Evolutionary conservation across 2,329 filamentous ascomycete species (phyloP), one percentile per base, ranked within the genome.

Genomic region (Claviceps pazoutovae): DNA sequence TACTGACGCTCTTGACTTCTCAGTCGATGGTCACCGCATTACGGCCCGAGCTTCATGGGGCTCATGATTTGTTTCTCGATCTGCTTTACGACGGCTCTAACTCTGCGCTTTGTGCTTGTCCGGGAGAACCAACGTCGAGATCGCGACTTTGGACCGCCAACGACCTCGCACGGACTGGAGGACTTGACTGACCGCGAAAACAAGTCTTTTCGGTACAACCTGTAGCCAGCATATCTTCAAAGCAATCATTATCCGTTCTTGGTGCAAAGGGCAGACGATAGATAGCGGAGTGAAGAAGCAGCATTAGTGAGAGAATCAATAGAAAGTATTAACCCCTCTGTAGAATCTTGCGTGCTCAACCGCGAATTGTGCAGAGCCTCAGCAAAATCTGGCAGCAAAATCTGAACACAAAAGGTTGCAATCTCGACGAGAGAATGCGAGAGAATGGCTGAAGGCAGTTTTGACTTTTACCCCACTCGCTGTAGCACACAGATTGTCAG

Each of bases 151-250:
- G 65, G 68, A 17, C 53, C 64, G 9, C 58, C 59, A 4, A 61
- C 60, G 16, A 55, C 64, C 51, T 60, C 59, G 17, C 64, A 68
- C 21, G 67, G 66, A 0, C 66, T 70, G 43, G 66, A 70, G 46
- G 67, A 71, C 48, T 59, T 68, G 46, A 70, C 68, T 8, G 68
- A 71, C 49, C 41, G 37, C 34, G 56, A 59, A 49, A 59, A 59
- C 21, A 59, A 55, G 41, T 57, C 56, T 9, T 59, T 58, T 36
- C 44, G 57, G 36, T 59, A 59, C 37, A 54, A 56, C 26, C 21
- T 57, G 37, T 56, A 51, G 4, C 8, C 6, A 17, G 1, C 14
- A 44, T 42, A 13, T 43, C 7, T 23, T 46, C 8, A 26, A 9
- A 46, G 23, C 23, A 1, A 26, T 19, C 42, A 21, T 14, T 9